These are phyloP conservation scores for Sclerospora graminicola DNA, from an alignment of 352 stramenopile species.

Conservation along the genomic window DNA sequence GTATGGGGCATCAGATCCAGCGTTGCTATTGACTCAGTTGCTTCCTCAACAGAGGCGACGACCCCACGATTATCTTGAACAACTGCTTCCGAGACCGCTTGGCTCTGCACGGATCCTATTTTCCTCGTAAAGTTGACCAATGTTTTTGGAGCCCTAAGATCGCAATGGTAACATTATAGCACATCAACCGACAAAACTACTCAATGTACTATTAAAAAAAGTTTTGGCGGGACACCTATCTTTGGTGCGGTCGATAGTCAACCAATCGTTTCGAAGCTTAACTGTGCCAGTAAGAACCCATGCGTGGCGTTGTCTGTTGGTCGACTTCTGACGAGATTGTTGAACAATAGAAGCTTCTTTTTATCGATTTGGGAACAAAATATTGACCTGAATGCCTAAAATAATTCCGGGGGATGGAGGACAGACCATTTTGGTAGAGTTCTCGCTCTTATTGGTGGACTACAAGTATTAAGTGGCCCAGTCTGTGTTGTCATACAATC, in stretches of 20 bases:
- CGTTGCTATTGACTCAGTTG: slow-evolving; percentile 20
- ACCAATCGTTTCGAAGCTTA: slow-evolving; percentile 48
- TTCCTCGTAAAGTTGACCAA: no score
- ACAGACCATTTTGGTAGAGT: slow-evolving; percentile 47
- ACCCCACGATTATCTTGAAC: no score
- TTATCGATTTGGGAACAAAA: neutral
- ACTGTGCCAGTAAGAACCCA: slow-evolving; percentile 55
- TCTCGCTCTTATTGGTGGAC: slow-evolving; percentile 46
- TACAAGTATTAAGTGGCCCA: slow-evolving; percentile 46
- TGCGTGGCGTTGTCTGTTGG: slow-evolving; percentile 58
- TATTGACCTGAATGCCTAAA: neutral
- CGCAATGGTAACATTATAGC: no score
- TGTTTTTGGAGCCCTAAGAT: no score
- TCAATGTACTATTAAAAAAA: no score
- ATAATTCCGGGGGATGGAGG: slow-evolving; percentile 49
- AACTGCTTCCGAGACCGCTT: no score
- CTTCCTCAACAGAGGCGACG: no score
- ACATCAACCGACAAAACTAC: no score
- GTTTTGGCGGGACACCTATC: slow-evolving; percentile 45
- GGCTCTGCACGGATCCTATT: no score
- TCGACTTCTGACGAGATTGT: slow-evolving; percentile 59
- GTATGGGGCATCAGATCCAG: slow-evolving; percentile 28
- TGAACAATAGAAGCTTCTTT: neutral
- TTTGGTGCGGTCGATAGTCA: slow-evolving; percentile 43
- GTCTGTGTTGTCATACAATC: slow-evolving; percentile 59